These are phyloP conservation scores for Trifolium repens DNA, from an alignment of 306 rosid genomes.

Conservation along the genomic window DNA sequence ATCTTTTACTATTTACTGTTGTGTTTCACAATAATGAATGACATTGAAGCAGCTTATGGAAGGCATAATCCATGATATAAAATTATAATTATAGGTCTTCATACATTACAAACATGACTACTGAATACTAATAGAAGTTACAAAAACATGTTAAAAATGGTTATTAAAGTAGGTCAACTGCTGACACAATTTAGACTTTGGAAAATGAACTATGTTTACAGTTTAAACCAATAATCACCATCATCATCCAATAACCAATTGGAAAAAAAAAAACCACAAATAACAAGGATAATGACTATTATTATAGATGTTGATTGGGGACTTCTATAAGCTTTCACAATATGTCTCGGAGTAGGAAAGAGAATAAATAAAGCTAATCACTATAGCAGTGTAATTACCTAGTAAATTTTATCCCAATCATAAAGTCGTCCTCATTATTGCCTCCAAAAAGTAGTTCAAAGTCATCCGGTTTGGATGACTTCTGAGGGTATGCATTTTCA, in stretches of 20 bases:
- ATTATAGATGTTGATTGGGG: neutral
- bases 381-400: slow-evolving; percentile 54
- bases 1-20: neutral
- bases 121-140: neutral
- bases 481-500: slow-evolving; percentile 45
- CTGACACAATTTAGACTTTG: slow-evolving; percentile 2
- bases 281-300: slow-evolving; percentile 25
- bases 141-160: neutral
- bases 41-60: slow-evolving; percentile 2
- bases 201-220: slow-evolving; percentile 17
- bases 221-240: neutral
- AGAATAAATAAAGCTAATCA: slow-evolving; percentile 26
- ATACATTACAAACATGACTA: neutral
- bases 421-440: slow-evolving; percentile 79
- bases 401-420: slow-evolving; percentile 92
- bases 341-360: slow-evolving; percentile 17
- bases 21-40: neutral
- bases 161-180: slow-evolving; percentile 2
- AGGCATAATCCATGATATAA: neutral
- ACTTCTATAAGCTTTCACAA: slow-evolving; percentile 26
- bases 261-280: slow-evolving; percentile 14
- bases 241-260: slow-evolving; percentile 23
- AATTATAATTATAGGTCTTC: neutral
- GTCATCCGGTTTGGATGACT: slow-evolving; percentile 75
- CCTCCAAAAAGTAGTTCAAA: slow-evolving; percentile 81